A percentile compares a stretch with the other conserved stretches of the same genome.
Evolutionary conservation across 1,284 basidiomycete genomes (phyloP).

Genomic region (Leucoagaricus sp.): DNA sequence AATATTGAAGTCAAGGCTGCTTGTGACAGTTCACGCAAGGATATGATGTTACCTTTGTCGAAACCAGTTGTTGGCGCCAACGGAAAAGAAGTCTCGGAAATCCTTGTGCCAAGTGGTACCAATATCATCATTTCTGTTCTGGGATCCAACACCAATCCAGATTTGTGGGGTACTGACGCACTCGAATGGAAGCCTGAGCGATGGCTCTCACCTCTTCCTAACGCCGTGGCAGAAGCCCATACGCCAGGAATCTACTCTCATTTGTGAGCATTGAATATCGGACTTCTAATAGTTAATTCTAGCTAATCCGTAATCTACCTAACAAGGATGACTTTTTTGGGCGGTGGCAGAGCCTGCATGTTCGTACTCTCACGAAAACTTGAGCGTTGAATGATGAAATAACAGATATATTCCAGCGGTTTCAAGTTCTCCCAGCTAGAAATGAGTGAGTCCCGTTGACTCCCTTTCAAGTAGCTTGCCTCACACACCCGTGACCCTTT

Average conservation of each 20-base stretch:
- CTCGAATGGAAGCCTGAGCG: slow-evolving; percentile 38
- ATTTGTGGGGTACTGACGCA: slow-evolving; percentile 28
- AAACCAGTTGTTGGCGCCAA: slow-evolving; percentile 27
- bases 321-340: slow-evolving; percentile 45
- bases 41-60: slow-evolving; percentile 31
- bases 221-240: slow-evolving; percentile 24
- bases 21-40: slow-evolving; percentile 20
- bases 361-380: too few species aligned
- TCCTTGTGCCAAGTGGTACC: slow-evolving; percentile 34
- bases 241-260: slow-evolving; percentile 40
- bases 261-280: slow-evolving; percentile 19
- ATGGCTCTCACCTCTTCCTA: slow-evolving; percentile 36
- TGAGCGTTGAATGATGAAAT: neutral
- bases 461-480: neutral
- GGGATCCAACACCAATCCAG: slow-evolving; percentile 38
- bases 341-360: slow-evolving; percentile 41
- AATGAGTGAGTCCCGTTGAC: slow-evolving; percentile 26
- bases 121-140: slow-evolving; percentile 40
- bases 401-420: too few species aligned
- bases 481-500: neutral
- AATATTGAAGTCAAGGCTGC: neutral
- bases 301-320: too few species aligned
- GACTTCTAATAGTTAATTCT: neutral
- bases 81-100: slow-evolving; percentile 24
- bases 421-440: slow-evolving; percentile 28